Evolutionary conservation across 2,329 filamentous ascomycete species (phyloP).

Genomic region (Sporothrix euskadiensis): DNA sequence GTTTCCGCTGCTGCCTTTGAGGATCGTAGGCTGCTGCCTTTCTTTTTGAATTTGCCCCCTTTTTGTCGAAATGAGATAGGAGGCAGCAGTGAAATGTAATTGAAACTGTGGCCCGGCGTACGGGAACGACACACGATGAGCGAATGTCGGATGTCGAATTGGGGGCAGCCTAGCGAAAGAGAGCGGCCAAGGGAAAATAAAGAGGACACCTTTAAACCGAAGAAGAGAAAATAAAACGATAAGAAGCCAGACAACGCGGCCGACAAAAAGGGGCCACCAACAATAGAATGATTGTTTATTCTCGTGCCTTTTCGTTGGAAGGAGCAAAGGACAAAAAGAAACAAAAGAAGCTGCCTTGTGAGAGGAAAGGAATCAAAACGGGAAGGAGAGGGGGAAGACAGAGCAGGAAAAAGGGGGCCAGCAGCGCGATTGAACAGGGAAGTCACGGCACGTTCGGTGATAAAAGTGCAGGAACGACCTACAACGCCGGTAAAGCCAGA

Average conservation of each 20-base stretch:
- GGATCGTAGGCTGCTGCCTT: slow-evolving; percentile 2
- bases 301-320: slow-evolving; percentile 5
- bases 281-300: not conserved
- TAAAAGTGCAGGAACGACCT: not conserved
- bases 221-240: not conserved
- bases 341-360: slow-evolving; percentile 12
- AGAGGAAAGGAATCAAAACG: not conserved
- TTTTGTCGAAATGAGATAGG: not conserved
- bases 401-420: not conserved
- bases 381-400: slow-evolving; percentile 2
- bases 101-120: not conserved
- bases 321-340: not conserved
- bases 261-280: slow-evolving; percentile 8
- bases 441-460: slow-evolving; percentile 6
- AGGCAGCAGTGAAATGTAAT: slow-evolving; percentile 10
- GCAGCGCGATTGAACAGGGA: not conserved
- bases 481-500: not conserved
- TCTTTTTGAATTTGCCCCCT: not conserved
- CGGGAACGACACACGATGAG: not conserved
- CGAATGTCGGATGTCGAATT: not conserved
- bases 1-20: not conserved
- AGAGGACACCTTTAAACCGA: slow-evolving; percentile 7
- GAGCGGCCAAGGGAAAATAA: not conserved
- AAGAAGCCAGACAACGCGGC: slow-evolving; percentile 3
- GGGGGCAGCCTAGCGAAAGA: slow-evolving; percentile 10